Conservation (phyloP, 139 green algal species). For the Medakamo hakoo region DNA sequence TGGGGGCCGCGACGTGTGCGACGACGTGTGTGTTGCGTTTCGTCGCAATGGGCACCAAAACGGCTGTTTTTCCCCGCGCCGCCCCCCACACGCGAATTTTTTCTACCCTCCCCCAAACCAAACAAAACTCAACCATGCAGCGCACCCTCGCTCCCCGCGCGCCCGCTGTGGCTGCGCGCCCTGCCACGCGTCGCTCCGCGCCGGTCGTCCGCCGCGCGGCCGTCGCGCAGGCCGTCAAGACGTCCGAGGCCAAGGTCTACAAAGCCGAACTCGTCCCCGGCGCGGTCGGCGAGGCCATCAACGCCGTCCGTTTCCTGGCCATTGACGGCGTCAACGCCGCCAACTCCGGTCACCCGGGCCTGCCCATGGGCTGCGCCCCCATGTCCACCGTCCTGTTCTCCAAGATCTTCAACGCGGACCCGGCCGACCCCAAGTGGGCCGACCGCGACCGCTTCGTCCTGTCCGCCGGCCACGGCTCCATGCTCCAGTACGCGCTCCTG, state of each 20-base stretch:
- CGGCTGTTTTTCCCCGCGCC: not conserved
- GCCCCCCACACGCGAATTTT: not conserved
- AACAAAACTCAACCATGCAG: not conserved
- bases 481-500: conserved; percentile 97
- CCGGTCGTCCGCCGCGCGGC: not conserved
- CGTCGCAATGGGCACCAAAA: too few species aligned
- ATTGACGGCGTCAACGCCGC: conserved; percentile 47
- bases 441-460: conserved; percentile 98
- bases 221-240: not conserved
- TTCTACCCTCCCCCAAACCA: not conserved
- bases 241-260: not conserved
- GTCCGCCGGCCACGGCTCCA: conserved; percentile 95
- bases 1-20: too few species aligned
- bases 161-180: not conserved
- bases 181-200: not conserved
- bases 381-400: conserved; percentile 96
- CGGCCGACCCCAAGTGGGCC: conserved; percentile 82
- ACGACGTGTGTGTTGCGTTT: too few species aligned
- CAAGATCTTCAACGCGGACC: conserved; percentile 89
- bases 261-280: not conserved
- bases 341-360: conserved; percentile 89
- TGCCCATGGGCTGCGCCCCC: conserved; percentile 93
- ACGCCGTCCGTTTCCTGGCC: conserved; percentile 58
- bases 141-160: not conserved
- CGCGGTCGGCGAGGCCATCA: conserved; percentile 24